phyloP scores from a whole-genome alignment of 2,329 filamentous ascomycete species.

The Dactylellina parvicollis region DNA sequence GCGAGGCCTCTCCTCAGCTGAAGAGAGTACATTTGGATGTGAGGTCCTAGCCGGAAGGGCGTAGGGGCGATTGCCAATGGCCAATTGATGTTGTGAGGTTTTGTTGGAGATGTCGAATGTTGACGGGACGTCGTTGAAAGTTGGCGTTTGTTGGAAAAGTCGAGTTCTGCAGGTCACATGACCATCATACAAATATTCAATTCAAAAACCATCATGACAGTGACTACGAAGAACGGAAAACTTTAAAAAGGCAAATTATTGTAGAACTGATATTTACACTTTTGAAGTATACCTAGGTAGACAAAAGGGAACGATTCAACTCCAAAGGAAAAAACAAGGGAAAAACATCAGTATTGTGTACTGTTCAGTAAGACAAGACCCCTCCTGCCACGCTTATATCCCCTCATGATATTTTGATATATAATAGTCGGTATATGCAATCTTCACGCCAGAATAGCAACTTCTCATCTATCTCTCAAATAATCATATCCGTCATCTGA shows the following conservation, averaged over 20 bases:
- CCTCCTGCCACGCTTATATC: not conserved
- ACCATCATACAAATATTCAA: not conserved
- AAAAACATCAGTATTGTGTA: constrained; percentile 4
- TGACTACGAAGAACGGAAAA: not conserved
- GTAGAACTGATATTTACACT: constrained; percentile 50
- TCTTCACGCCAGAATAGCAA: not conserved
- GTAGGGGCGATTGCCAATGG: constrained; percentile 5
- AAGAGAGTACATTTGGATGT: constrained; percentile 43
- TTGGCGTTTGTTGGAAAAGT: constrained; percentile 34
- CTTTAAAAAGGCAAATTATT: constrained; percentile 6
- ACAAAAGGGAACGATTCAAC: constrained; percentile 7
- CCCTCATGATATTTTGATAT: not conserved
- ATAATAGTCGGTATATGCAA: constrained; percentile 3
- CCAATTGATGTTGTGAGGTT: not conserved
- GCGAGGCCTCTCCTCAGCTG: constrained; percentile 50
- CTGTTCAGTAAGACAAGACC: not conserved
- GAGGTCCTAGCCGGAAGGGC: not conserved
- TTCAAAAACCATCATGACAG: not conserved
- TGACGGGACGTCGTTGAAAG: constrained; percentile 5
- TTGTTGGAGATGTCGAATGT: not conserved
- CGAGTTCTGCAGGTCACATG: constrained; percentile 33
- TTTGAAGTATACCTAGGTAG: constrained; percentile 25
- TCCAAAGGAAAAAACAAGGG: constrained; percentile 37
- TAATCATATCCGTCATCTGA: not conserved
- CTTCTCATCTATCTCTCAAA: not conserved